These are phyloP conservation scores for Naganishia cerealis DNA, from an alignment of 1,284 basidiomycete genomes.

Conservation along the genomic window DNA sequence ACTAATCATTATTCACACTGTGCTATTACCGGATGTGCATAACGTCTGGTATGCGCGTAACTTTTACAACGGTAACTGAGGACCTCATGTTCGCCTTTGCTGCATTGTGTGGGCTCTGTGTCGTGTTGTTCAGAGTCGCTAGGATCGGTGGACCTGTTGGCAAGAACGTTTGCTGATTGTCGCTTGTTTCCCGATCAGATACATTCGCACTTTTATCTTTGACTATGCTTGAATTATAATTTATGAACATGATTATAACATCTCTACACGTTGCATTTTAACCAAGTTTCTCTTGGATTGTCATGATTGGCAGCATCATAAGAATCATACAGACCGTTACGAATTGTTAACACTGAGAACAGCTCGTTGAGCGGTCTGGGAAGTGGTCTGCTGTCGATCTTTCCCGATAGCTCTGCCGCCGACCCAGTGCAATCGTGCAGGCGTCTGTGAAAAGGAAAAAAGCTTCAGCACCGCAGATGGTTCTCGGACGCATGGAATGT, in stretches of 20 bases:
- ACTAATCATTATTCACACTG: slow-evolving; percentile 32
- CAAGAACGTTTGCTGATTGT: background rate
- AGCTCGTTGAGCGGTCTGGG: no score
- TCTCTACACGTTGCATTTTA: background rate
- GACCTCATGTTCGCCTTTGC: slow-evolving; percentile 19
- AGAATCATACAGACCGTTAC: no score
- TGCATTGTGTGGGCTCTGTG: background rate
- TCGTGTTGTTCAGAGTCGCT: background rate
- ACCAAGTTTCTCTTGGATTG: no score
- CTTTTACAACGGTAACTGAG: slow-evolving; percentile 31
- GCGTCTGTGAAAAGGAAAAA: no score
- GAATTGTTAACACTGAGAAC: no score
- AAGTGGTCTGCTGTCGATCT: no score
- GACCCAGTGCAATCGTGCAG: no score
- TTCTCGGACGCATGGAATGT: no score
- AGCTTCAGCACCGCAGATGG: no score
- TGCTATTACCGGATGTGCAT: slow-evolving; percentile 29
- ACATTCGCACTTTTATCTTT: background rate
- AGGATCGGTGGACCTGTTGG: background rate
- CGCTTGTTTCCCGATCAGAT: slow-evolving; percentile 2
- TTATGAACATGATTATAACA: background rate
- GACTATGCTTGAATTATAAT: background rate
- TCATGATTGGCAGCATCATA: no score
- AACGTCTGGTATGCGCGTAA: slow-evolving; percentile 31
- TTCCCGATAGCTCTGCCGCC: no score